Conservation (phyloP, 192 early-diverging fungal genomes). For the Coemansia sp. region DNA sequence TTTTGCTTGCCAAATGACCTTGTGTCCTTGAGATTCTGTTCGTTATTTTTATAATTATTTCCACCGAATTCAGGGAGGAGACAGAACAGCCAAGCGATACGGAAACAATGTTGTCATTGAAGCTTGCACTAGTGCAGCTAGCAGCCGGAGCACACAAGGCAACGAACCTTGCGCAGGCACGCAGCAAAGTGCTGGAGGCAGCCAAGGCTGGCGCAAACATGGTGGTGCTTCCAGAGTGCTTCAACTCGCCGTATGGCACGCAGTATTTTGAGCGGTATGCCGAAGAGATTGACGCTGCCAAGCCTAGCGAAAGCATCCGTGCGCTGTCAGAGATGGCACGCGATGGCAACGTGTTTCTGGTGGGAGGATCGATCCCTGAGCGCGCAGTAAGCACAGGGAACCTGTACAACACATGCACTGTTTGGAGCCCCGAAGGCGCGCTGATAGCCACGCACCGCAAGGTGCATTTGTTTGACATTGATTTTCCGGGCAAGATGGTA, state of each 20-base stretch:
- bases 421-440: conserved; percentile 69
- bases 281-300: conserved; percentile 66
- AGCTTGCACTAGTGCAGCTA: conserved; percentile 81
- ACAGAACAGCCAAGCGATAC: background rate
- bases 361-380: conserved; percentile 94
- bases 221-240: conserved; percentile 98
- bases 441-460: conserved; percentile 74
- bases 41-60: no score
- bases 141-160: conserved; percentile 73
- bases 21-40: no score
- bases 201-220: conserved; percentile 79
- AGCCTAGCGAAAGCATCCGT: conserved; percentile 64
- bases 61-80: background rate
- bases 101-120: conserved; percentile 23
- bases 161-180: conserved; percentile 76
- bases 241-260: conserved; percentile 98
- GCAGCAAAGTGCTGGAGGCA: conserved; percentile 81
- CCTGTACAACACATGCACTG: conserved; percentile 84
- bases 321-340: conserved; percentile 84
- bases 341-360: conserved; percentile 84
- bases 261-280: conserved; percentile 90
- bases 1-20: no score
- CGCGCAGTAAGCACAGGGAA: conserved; percentile 52
- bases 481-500: conserved; percentile 88
- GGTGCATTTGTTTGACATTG: conserved; percentile 96